Percentiles rank a stretch among this genome's conserved stretches.
phyloP scores from a whole-genome alignment of 2,329 filamentous ascomycete genomes.

The Pseudogymnoascus sp. region DNA sequence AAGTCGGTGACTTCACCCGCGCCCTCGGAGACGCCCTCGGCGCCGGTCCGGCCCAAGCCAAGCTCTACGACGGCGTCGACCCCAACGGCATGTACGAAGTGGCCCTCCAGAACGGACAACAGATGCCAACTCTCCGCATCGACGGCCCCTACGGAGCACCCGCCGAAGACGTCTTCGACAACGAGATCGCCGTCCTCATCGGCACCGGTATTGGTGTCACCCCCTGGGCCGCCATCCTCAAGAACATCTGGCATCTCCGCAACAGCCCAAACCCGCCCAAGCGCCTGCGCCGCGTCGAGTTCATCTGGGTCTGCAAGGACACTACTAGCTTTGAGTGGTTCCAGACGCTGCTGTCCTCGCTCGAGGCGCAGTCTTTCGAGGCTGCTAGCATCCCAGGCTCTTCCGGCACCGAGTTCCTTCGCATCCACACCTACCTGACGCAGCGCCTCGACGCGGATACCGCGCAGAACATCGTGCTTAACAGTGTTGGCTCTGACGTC shows the following conservation, averaged over 20 bases:
- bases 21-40: conserved; percentile 94
- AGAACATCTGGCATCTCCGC: conserved; percentile 97
- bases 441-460: conserved; percentile 88
- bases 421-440: conserved; percentile 96
- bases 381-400: conserved; percentile 59
- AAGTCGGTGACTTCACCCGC: conserved; percentile 92
- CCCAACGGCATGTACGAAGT: conserved; percentile 98
- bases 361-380: conserved; percentile 75
- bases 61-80: conserved; percentile 84
- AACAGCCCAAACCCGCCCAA: conserved; percentile 81
- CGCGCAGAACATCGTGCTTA: conserved; percentile 92
- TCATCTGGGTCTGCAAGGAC: conserved; percentile 98
- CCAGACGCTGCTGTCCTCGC: conserved; percentile 81
- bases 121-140: conserved; percentile 82
- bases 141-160: conserved; percentile 96
- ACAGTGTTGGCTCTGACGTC: conserved; percentile 78
- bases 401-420: conserved; percentile 74
- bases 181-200: conserved; percentile 79
- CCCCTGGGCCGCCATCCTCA: conserved; percentile 78
- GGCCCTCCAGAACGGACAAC: conserved; percentile 82
- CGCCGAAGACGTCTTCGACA: conserved; percentile 93
- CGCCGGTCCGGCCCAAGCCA: conserved; percentile 76
- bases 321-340: conserved; percentile 98
- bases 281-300: conserved; percentile 88
- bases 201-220: conserved; percentile 83